Base-by-base conservation (phyloP, 768 basidiomycete species). In the Lactarius sp. region DNA sequence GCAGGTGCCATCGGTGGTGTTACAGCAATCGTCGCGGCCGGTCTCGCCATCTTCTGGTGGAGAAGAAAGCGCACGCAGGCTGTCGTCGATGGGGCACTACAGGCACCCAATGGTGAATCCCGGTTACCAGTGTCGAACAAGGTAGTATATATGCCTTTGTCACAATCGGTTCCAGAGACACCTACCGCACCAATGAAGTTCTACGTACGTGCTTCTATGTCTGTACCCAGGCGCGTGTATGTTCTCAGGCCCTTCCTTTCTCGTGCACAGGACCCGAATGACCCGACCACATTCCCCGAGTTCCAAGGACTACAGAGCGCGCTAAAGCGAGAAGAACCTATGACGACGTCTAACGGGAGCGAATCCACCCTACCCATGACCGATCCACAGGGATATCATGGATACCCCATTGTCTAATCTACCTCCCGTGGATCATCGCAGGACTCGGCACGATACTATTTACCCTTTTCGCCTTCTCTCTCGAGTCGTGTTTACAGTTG, bases 261-360 rank as follows among this genome's bases (percentile, higher is more conserved):
- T 13, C 6, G 8, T 10, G 46, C 39, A 12, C 52, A 64, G 62
- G 36, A 64, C 46, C 62, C 62, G 37, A 59, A 34, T 20, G 62
- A 64, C 3, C 52, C 62, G 3, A 41, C 46, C 27, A 64, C 62
- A 5, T 64, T 8, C 46, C 62, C 62, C 0, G 34, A 33, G 10
- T 59, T 47, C 27, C 56, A 58, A 14, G 36, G 20, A 33, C 0
- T 41, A 12, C 12, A 4, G 13, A 3, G 4, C 39, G 10, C 13
- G 39, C 39, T 18, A 20, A 10, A 37, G 7, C 2, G 6, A 10
- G 22, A 10, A 51, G 16, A 8, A 18, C 16, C 16, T 16, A 6
- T 27, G 0, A 18, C 27, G n/a, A 16, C 58, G 0, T 1, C 9
- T 4, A 13, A 13, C 39, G 3, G 50, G 1, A 33, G 5, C 12